Evolutionary conservation across 2,329 filamentous ascomycete genomes (phyloP).

Genomic region (Cercospora zeae-maydis): DNA sequence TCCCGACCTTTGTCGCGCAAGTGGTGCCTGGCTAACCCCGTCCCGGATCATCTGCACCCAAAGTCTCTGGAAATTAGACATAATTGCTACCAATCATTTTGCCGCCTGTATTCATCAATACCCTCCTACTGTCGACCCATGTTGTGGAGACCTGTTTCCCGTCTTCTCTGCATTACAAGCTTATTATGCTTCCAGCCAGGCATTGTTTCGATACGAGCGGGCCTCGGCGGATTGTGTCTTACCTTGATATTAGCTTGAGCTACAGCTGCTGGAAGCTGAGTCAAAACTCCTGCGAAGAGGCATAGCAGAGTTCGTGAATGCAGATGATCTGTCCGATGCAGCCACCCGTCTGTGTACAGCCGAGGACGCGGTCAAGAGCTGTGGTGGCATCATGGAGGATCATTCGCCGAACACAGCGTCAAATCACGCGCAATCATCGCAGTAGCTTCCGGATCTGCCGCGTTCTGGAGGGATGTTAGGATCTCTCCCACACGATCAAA

Average conservation of each 20-base stretch:
- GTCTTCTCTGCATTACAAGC: no score
- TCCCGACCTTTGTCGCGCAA: neutral
- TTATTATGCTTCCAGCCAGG: no score
- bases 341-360: neutral
- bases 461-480: neutral
- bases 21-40: neutral
- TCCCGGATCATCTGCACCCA: neutral
- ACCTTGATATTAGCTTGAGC: no score
- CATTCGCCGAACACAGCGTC: neutral
- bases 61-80: slow-evolving; percentile 7
- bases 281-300: no score
- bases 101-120: neutral
- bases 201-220: no score
- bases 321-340: neutral
- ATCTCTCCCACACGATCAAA: neutral
- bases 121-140: neutral
- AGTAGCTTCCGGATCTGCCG: neutral
- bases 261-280: no score
- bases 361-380: neutral
- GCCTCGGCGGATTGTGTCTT: no score
- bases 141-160: no score
- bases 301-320: neutral
- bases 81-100: slow-evolving; percentile 1
- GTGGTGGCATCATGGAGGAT: neutral
- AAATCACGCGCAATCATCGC: neutral